Percentiles rank a stretch among this genome's conserved stretches.
These are phyloP conservation scores for Ilex aquifolium DNA, from an alignment of 257 asterid species.

Conservation along the genomic window DNA sequence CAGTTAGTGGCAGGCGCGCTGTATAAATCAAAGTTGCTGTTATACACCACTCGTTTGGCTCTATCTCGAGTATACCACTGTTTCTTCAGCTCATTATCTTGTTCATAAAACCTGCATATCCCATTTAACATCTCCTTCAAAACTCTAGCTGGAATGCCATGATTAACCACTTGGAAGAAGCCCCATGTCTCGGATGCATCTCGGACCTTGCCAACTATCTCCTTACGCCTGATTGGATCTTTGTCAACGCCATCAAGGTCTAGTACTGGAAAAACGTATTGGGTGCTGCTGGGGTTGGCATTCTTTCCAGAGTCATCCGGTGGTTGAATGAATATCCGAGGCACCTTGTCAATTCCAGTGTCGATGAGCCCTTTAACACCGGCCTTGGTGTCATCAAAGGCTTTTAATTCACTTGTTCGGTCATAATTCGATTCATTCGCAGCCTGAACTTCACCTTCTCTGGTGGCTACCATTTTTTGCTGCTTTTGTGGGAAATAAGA, in stretches of 20 bases:
- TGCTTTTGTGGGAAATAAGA: no score
- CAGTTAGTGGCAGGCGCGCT: conserved; percentile 10
- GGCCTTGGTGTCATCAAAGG: conserved; percentile 42
- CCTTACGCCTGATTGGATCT: conserved; percentile 8
- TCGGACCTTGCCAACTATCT: conserved; percentile 9
- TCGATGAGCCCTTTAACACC: conserved; percentile 57
- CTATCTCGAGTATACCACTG: conserved; percentile 7
- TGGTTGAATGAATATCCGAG: conserved; percentile 33
- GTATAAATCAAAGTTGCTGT: conserved; percentile 17
- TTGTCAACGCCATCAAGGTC: conserved; percentile 24
- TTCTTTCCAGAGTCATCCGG: not conserved
- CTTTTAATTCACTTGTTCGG: conserved; percentile 29
- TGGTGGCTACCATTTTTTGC: not conserved
- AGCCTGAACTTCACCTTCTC: conserved; percentile 1
- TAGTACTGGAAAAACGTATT: conserved; percentile 24
- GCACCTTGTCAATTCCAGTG: conserved; percentile 27
- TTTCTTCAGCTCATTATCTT: conserved; percentile 3
- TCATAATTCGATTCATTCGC: conserved; percentile 1
- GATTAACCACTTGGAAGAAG: conserved; percentile 16
- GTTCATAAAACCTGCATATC: conserved; percentile 4
- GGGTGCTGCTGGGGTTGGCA: not conserved
- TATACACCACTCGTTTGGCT: conserved; percentile 11
- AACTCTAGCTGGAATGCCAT: conserved; percentile 7
- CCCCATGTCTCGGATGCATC: conserved; percentile 14
- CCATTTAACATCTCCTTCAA: conserved; percentile 15